These are phyloP conservation scores for Aquilaria sinensis DNA, from an alignment of 345 rosid genomes.

Conservation along the genomic window DNA sequence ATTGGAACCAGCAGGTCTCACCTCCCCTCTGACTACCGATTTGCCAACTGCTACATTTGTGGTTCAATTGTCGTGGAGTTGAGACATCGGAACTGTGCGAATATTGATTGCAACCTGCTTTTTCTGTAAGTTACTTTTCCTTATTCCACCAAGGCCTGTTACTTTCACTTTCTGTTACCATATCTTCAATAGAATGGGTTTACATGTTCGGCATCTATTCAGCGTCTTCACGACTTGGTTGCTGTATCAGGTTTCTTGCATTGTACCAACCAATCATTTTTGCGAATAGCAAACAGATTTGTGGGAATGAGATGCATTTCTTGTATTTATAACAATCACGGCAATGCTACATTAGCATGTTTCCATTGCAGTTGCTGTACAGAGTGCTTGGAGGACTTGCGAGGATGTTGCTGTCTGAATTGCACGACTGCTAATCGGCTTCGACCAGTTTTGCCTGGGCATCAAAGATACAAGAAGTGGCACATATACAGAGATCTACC, in stretches of 20 bases:
- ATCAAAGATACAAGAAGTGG: slow-evolving; percentile 86
- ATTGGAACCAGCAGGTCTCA: slow-evolving; percentile 18
- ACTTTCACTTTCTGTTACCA: not conserved
- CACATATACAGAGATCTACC: slow-evolving; percentile 51
- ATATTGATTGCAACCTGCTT: slow-evolving; percentile 85
- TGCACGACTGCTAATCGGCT: slow-evolving; percentile 69
- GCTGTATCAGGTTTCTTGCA: too few relatives aligned
- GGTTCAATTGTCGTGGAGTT: slow-evolving; percentile 51
- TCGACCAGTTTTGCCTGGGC: slow-evolving; percentile 72
- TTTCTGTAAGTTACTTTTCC: slow-evolving; percentile 54
- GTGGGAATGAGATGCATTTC: too few relatives aligned
- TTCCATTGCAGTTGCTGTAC: slow-evolving; percentile 50
- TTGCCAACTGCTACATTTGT: slow-evolving; percentile 69
- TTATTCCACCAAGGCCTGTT: not conserved
- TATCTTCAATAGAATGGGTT: not conserved
- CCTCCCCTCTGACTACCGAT: slow-evolving; percentile 28
- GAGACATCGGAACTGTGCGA: slow-evolving; percentile 93
- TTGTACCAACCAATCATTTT: too few relatives aligned
- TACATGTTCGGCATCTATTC: too few relatives aligned
- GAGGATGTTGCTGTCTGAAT: slow-evolving; percentile 69
- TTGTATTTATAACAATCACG: too few relatives aligned
- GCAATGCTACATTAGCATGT: too few relatives aligned
- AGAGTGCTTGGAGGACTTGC: slow-evolving; percentile 43
- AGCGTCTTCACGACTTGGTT: too few relatives aligned
- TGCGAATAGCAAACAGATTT: too few relatives aligned